A percentile compares a stretch with the other conserved stretches of the same genome.
These are phyloP conservation scores for Jamesozyma piceae DNA, from an alignment of 805 yeast genomes.

Conservation along the genomic window DNA sequence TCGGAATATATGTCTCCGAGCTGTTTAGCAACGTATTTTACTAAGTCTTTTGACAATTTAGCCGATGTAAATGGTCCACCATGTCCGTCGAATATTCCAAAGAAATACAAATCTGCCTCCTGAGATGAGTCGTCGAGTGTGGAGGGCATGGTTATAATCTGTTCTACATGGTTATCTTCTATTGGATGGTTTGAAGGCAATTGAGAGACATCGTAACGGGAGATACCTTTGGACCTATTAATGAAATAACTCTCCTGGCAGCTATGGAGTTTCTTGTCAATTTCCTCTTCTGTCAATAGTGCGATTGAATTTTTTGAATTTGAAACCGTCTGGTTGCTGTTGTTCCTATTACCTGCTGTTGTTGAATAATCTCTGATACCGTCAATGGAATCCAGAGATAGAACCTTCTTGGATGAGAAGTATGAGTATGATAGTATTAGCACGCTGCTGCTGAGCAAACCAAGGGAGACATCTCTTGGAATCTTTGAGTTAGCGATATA, in stretches of 20 bases:
- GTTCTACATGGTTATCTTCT: slow-evolving; percentile 88
- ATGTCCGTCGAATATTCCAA: slow-evolving; percentile 95
- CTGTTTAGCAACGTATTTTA: slow-evolving; percentile 68
- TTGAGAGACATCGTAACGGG: slow-evolving; percentile 83
- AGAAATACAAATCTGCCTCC: slow-evolving; percentile 71
- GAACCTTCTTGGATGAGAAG: slow-evolving; percentile 8
- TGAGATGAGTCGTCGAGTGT: slow-evolving; percentile 29
- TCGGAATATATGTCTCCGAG: slow-evolving; percentile 51
- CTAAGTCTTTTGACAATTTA: slow-evolving; percentile 71
- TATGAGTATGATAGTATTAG: slow-evolving; percentile 14
- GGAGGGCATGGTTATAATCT: slow-evolving; percentile 61
- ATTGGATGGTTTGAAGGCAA: slow-evolving; percentile 86
- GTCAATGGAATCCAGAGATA: slow-evolving; percentile 22
- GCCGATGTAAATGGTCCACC: slow-evolving; percentile 91
- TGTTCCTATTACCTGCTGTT: not conserved
- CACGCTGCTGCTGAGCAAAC: slow-evolving; percentile 7
- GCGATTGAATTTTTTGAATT: slow-evolving; percentile 8
- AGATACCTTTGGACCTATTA: slow-evolving; percentile 77
- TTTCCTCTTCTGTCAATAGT: slow-evolving; percentile 58
- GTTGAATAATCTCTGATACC: slow-evolving; percentile 21
- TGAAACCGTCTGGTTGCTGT: not conserved
- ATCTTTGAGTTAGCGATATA: not conserved
- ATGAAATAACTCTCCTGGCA: slow-evolving; percentile 73
- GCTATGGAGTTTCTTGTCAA: slow-evolving; percentile 56
- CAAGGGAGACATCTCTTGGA: not conserved